These are phyloP conservation scores for Claviceps sp. DNA, from an alignment of 2,329 filamentous ascomycete species.

Conservation along the genomic window DNA sequence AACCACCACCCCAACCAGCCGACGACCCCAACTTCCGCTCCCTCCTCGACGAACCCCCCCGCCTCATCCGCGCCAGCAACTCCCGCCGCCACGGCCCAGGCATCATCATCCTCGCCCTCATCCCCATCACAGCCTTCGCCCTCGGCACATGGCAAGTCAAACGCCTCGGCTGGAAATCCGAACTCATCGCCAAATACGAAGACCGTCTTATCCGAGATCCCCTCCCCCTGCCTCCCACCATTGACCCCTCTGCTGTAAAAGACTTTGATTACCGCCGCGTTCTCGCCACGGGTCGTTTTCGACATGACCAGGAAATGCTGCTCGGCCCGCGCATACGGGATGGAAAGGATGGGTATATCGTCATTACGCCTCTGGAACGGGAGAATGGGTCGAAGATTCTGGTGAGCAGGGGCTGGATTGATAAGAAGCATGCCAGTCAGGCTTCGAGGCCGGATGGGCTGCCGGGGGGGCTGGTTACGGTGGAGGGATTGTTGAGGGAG, in stretches of 20 bases:
- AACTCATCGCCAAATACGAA: slow-evolving; percentile 81
- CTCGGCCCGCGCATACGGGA: slow-evolving; percentile 83
- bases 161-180: slow-evolving; percentile 85
- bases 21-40: slow-evolving; percentile 74
- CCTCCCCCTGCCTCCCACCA: slow-evolving; percentile 66
- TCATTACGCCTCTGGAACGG: slow-evolving; percentile 81
- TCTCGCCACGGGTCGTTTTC: slow-evolving; percentile 55
- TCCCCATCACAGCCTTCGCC: slow-evolving; percentile 79
- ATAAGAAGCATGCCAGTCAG: slow-evolving; percentile 58
- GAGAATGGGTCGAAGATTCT: slow-evolving; percentile 56
- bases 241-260: slow-evolving; percentile 68
- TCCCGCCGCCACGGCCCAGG: slow-evolving; percentile 57
- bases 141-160: slow-evolving; percentile 94
- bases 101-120: slow-evolving; percentile 69
- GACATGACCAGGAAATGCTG: slow-evolving; percentile 93
- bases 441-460: slow-evolving; percentile 51
- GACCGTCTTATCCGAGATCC: slow-evolving; percentile 79
- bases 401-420: slow-evolving; percentile 86
- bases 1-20: slow-evolving; percentile 33
- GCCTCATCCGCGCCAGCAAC: slow-evolving; percentile 60
- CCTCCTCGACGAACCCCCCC: slow-evolving; percentile 73
- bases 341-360: slow-evolving; percentile 79
- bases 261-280: slow-evolving; percentile 92
- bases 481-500: slow-evolving; percentile 75
- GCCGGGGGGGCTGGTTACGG: slow-evolving; percentile 55